Percentiles rank a stretch among this genome's conserved stretches.
These are phyloP conservation scores for Anacardium occidentale DNA, from an alignment of 345 rosid species.

Conservation along the genomic window DNA sequence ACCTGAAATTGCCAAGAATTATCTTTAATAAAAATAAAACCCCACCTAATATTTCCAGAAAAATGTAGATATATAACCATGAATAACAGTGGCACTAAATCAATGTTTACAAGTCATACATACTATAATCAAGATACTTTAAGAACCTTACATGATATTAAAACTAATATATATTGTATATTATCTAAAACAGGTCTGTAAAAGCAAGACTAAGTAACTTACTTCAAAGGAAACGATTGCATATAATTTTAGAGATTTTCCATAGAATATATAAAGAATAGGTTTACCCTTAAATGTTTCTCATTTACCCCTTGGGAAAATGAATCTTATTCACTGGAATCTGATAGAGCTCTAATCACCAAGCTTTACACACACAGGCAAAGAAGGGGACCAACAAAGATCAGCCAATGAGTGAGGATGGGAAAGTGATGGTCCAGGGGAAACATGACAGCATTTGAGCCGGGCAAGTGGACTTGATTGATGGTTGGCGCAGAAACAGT, in stretches of 20 bases:
- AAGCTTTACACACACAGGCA: too few species aligned
- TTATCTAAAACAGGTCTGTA: not conserved
- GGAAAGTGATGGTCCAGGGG: too few species aligned
- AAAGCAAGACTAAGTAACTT: not conserved
- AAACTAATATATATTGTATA: not conserved
- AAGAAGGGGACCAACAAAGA: too few species aligned
- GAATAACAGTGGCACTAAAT: not conserved
- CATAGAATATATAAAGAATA: not conserved
- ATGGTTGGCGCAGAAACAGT: too few species aligned
- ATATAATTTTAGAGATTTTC: not conserved
- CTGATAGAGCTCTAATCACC: too few species aligned
- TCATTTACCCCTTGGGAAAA: not conserved
- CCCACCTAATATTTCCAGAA: not conserved
- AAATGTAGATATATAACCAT: too few species aligned
- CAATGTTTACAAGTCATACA: not conserved
- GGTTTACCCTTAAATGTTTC: not conserved
- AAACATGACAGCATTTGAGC: too few species aligned
- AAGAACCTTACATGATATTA: not conserved
- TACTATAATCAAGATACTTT: not conserved
- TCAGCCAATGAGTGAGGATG: too few species aligned
- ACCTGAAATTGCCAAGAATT: conserved; percentile 40
- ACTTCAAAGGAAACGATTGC: not conserved
- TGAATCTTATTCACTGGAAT: not conserved
- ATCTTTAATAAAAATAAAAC: conserved; percentile 3
- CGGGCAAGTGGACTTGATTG: too few species aligned